Evolutionary conservation across 805 yeast genomes (phyloP), one percentile per base, ranked within the genome.

Genomic region (Pichia exigua): DNA sequence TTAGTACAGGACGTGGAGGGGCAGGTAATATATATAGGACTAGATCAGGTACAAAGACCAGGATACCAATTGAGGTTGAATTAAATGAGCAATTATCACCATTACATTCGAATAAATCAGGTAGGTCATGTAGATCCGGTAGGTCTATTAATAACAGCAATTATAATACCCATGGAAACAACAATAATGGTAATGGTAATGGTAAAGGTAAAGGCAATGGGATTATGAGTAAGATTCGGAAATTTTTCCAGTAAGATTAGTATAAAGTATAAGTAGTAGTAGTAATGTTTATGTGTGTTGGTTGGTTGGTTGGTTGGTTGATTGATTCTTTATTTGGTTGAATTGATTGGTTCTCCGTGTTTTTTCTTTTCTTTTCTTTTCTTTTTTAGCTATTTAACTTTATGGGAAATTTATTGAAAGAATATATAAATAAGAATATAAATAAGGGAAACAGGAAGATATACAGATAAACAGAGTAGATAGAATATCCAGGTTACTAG

Each of bases 1-100:
- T 73, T 51, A 68, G 80, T 15, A 77, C 82, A 2, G 83, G 84
- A 24, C 65, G 83, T 57, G 83, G 84, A 8, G 83, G 84, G 0
- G 76, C 72, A 51, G 83, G 83, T 4, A 79, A 79, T 57, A 73
- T 75, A 66, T 45, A 48, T 18, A 32, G 35, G 28, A 51, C 46
- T 2, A 50, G 44, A 20, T 40, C 48, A 6, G 30, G 26, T 6
- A 40, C 47, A 4, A 51, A 46, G 32, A 49, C 67, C 38, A 71
- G 71, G 54, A 71, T 70, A 51, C 61, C 58, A 17, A 57, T 54
- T 45, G 69, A 70, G 40, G 69, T 74, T 26, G 71, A 78, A 45
- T 70, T 72, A 55, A 71, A 72, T 43, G 79, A 71, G 54, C 78
- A 73, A 55, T 74, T 65, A 13, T 62, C 66, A 3, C 68, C 67